Evolutionary conservation across 2,329 filamentous ascomycete genomes (phyloP), one percentile per base, ranked within the genome.

Genomic region (Ceratocystis eucalypticola): DNA sequence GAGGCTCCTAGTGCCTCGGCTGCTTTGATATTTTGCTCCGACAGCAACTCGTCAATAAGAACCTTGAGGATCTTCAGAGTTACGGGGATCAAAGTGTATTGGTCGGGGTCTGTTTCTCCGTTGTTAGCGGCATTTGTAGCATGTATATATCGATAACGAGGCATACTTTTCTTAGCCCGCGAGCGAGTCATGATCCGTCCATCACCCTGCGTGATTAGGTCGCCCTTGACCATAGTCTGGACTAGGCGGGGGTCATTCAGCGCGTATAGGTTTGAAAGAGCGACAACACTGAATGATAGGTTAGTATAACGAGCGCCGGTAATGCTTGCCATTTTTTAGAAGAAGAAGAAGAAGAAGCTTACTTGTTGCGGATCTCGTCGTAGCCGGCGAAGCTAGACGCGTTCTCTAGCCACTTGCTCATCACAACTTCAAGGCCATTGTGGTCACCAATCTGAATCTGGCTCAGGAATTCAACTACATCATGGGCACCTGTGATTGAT

Each of bases 351-450:
- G 12, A 4, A 20, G 7, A 41, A n/a, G 79, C 86, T 75, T 79
- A 92, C 89, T 97, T 99, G 75, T 96, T 91, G 71, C 92, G 85
- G 71, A 97, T 97, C 75, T 96, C 93, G 72, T 97, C 92, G 71
- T 96, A 99, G 12, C 94, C 94, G n/a, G 91, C 91, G 76, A 99
- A 99, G 75, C 88, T 96, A 75, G 96, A 84, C 3, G 91, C 96
- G 76, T 97, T 96, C 77, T 97, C 94, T 0, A 99, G 80, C 94
- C 94, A 99, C 77, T 97, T 96, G 76, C 86, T 83, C 70, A 97
- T 78, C 2, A 99, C 94, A 28, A 96, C 86, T 69, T 92, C 85
- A 6, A 99, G 78, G n/a, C 92, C 94, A 72, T 82, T 95, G 73
- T 88, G 81, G 20, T 86, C 87, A 61, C 85, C 84, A 70, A 97